A percentile compares a stretch with the other conserved stretches of the same genome.
Conservation (phyloP, 2,329 filamentous ascomycete species). For the Cladosporium phlei region DNA sequence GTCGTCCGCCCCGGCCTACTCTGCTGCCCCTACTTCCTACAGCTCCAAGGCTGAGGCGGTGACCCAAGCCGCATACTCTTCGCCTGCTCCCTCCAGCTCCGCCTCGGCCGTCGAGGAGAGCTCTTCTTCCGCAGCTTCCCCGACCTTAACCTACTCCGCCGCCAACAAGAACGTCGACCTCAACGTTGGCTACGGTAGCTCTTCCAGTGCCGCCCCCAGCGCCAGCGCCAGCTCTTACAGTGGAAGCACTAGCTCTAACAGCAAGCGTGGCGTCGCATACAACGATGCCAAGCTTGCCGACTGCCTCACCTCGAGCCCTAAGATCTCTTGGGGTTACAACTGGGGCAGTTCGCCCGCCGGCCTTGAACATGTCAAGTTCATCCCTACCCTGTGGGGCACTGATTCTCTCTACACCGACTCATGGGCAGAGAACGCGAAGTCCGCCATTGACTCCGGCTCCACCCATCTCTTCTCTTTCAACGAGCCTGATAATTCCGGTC, state of each 20-base stretch:
- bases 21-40: conserved; percentile 9
- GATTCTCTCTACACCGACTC: conserved; percentile 38
- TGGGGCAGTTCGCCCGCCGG: conserved; percentile 54
- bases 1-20: conserved; percentile 10
- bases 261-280: conserved; percentile 66
- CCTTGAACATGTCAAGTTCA: conserved; percentile 49
- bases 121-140: conserved; percentile 5
- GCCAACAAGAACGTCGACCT: conserved; percentile 8
- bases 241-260: conserved; percentile 24
- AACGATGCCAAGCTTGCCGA: conserved; percentile 54
- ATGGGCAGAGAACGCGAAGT: conserved; percentile 51
- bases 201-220: conserved; percentile 10
- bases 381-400: conserved; percentile 59
- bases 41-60: conserved; percentile 12
- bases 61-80: conserved; percentile 3
- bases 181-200: conserved; percentile 4
- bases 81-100: conserved; percentile 6
- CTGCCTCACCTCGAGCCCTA: conserved; percentile 43
- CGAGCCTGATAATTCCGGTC: conserved; percentile 60
- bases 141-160: conserved; percentile 8
- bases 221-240: conserved; percentile 15
- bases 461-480: conserved; percentile 64
- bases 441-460: conserved; percentile 51
- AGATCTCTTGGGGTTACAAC: conserved; percentile 63
- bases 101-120: conserved; percentile 5